Conservation (phyloP, 441 rosid species). For the Lepidium campestre region DNA sequence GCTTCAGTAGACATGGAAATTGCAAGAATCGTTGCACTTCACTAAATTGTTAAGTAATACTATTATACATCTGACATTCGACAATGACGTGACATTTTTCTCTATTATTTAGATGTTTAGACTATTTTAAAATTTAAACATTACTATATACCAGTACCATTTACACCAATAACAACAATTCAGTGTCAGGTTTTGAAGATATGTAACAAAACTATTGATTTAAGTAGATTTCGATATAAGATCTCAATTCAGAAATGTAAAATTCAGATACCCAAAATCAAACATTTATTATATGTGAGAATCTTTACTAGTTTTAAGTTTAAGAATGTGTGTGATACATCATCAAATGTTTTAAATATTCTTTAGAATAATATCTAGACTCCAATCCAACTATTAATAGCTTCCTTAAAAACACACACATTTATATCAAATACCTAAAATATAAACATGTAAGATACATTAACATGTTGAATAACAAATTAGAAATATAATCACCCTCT, state of each 20-base stretch:
- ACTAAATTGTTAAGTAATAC: not conserved
- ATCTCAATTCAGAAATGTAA: too few species aligned
- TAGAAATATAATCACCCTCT: not conserved
- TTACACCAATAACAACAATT: too few species aligned
- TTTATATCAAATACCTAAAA: not conserved
- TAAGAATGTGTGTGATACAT: not conserved
- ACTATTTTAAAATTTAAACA: conserved; percentile 4
- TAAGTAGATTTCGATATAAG: too few species aligned
- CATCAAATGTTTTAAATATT: not conserved
- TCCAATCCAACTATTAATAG: not conserved
- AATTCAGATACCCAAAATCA: too few species aligned
- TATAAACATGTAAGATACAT: not conserved
- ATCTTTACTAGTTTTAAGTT: not conserved
- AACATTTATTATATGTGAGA: too few species aligned
- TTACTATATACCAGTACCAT: not conserved
- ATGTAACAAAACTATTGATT: not conserved
- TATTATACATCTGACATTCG: not conserved
- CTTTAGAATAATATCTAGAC: not conserved
- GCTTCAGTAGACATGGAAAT: not conserved
- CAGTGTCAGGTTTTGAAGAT: not conserved
- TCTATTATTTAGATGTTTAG: not conserved
- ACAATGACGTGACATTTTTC: not conserved
- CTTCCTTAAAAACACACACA: not conserved
- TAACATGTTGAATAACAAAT: not conserved
- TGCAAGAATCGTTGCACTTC: not conserved